These are phyloP conservation scores for Parathielavia appendiculata DNA, from an alignment of 495 filamentous ascomycete genomes.

Conservation along the genomic window DNA sequence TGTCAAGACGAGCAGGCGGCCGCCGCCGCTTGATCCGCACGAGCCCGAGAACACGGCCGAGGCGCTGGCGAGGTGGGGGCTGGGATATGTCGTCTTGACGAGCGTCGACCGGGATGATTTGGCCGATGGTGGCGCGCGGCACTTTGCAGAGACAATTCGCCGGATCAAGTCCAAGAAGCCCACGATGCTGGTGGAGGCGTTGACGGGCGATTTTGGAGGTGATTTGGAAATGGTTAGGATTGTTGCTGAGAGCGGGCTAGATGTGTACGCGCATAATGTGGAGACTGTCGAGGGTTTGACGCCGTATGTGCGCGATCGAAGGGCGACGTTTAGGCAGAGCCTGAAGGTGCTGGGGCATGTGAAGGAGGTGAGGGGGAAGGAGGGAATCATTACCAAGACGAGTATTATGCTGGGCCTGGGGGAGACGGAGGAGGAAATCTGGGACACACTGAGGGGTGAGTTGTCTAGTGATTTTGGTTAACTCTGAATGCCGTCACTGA, in stretches of 20 bases:
- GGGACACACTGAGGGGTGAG: slow-evolving; percentile 65
- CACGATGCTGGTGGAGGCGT: slow-evolving; percentile 82
- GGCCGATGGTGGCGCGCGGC: slow-evolving; percentile 76
- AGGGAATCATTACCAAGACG: slow-evolving; percentile 88
- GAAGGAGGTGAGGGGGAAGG: slow-evolving; percentile 60
- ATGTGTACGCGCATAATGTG: slow-evolving; percentile 96
- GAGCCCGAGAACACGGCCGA: slow-evolving; percentile 97
- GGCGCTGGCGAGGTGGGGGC: slow-evolving; percentile 83
- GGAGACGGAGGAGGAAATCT: slow-evolving; percentile 85
- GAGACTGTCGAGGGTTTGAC: slow-evolving; percentile 92
- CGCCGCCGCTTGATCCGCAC: slow-evolving; percentile 83
- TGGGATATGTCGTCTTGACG: slow-evolving; percentile 94
- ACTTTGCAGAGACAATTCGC: slow-evolving; percentile 92
- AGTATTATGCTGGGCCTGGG: slow-evolving; percentile 94
- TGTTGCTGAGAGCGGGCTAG: slow-evolving; percentile 80
- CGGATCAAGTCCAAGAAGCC: slow-evolving; percentile 89
- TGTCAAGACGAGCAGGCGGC: slow-evolving; percentile 79
- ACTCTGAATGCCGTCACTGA: slow-evolving; percentile 12
- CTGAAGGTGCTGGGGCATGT: slow-evolving; percentile 73
- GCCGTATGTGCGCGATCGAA: slow-evolving; percentile 80
- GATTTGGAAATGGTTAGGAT: slow-evolving; percentile 74
- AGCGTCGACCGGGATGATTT: slow-evolving; percentile 91
- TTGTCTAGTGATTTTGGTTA: neutral
- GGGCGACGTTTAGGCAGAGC: slow-evolving; percentile 85
- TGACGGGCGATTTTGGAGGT: slow-evolving; percentile 86